Conservation (phyloP, 2,329 filamentous ascomycete genomes). For the Colletotrichum sansevieriae region DNA sequence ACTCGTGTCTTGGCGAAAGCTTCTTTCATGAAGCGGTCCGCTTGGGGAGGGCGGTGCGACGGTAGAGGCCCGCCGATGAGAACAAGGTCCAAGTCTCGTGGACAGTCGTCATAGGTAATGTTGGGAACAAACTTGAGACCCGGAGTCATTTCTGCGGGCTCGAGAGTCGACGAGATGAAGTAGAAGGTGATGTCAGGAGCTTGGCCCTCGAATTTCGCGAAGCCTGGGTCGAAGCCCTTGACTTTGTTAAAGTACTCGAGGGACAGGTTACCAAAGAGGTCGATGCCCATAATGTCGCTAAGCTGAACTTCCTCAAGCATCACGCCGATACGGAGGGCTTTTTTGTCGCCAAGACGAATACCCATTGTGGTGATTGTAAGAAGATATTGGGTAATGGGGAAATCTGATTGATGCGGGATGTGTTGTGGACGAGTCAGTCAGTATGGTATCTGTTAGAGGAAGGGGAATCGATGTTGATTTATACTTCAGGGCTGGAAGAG, state of each 20-base stretch:
- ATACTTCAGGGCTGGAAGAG: conserved; percentile 9
- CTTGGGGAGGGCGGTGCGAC: conserved; percentile 48
- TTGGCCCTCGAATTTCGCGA: conserved; percentile 42
- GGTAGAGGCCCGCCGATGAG: conserved; percentile 53
- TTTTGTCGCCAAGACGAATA: conserved; percentile 27
- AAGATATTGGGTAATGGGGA: conserved; percentile 2
- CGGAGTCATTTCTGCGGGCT: conserved; percentile 49
- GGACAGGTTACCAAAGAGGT: conserved; percentile 55
- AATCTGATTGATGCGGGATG: not conserved
- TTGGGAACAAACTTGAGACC: conserved; percentile 52
- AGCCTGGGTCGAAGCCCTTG: conserved; percentile 42
- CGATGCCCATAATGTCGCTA: conserved; percentile 55
- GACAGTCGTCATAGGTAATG: conserved; percentile 55
- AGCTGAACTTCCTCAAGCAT: conserved; percentile 55
- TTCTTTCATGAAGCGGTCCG: conserved; percentile 52
- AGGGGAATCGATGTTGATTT: not conserved
- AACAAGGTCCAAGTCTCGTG: conserved; percentile 56
- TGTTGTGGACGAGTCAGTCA: not conserved
- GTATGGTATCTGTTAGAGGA: not conserved
- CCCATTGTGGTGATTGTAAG: conserved; percentile 9
- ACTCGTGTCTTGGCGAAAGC: conserved; percentile 51
- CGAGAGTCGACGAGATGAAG: conserved; percentile 53
- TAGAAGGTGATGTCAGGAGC: conserved; percentile 52
- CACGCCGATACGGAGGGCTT: conserved; percentile 53
- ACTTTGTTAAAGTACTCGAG: conserved; percentile 43